Evolutionary conservation across 257 asterid genomes (phyloP), one percentile per base, ranked within the genome.

Genomic region (Cinchona pubescens): DNA sequence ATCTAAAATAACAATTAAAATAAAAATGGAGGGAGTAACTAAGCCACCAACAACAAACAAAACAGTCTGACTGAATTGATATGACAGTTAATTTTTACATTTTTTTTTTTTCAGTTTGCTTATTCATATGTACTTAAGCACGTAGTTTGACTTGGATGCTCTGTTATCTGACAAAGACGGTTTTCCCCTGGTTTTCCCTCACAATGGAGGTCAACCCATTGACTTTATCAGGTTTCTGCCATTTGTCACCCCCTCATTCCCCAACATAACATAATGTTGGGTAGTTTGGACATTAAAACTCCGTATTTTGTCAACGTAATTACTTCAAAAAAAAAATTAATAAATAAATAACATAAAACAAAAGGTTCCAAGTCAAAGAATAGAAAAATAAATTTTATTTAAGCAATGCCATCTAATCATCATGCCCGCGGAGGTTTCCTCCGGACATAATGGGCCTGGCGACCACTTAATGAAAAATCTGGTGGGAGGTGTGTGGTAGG

Each of bases 121-220:
- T 15, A 38, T 35, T 4, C 3, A 3, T 19, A 0, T 7, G 7
- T 8, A 37, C 15, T 35, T 48, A 32, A 30, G 45, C 76, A 61
- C 27, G 29, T 55, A 77, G 56, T 66, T 78, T 78, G 84, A 81
- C 85, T 71, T 71, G 19, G 35, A 49, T 59, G 63, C 29, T 63
- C 27, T 69, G 46, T 46, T 74, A 49, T 72, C 74, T 59, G 67
- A 76, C 56, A 46, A 35, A 40, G 75, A 35, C 75, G 56, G 64
- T 61, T 69, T 49, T 69, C 58, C 55, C n/a, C 55, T 69, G 66
- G 49, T 63, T 37, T 74, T 15, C 37, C 53, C 55, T 14, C 15
- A 30, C 59, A 18, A 49, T 43, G 40, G 12, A 62, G 79, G 86
- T 86, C 87, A 83, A 86, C 85, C 63, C 32, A 62, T 81, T 75